Evolutionary conservation across 179 eudicot genomes (phyloP), one percentile per base, ranked within the genome.

Genomic region (Corrigiola litoralis): DNA sequence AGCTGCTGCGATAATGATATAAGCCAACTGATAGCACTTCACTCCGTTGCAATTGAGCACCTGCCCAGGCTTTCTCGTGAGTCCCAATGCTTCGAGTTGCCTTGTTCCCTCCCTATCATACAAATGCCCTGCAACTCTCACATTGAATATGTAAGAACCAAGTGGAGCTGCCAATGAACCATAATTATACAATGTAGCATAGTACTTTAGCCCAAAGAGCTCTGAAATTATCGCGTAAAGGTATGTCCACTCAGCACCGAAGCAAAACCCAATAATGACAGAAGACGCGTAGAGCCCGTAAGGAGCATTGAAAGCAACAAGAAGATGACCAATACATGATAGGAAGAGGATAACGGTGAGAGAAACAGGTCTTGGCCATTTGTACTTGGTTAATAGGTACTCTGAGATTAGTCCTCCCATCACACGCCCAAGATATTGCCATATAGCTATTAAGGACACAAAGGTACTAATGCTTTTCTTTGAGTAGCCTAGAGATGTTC

Each of bases 121-220:
- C 62, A 67, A 67, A 11, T 67, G 56, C 24, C 71, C 71, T 5
- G 71, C 64, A 21, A 58, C 64, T 40, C 66, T 58, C 32, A 68
- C 66, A 12, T 60, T 68, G 58, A 58, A 68, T 4, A 58, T 37
- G 66, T 68, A 59, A 0, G 66, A 59, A 40, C 59, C 65, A 12
- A 68, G 42, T 10, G 72, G 66, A 5, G 59, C 51, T 0, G 40
- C 59, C 31, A 59, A 23, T 11, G 72, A 37, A 40, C 65, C 72
- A 20, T 67, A 67, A 32, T 48, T 68, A 9, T 68, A 47, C 28
- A 69, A 40, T 0, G 72, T 69, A 34, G 72, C 66, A 32, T 69
- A 69, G 40, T 61, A 45, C 9, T 69, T 69, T 25, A 69, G 67
- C 28, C 67, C 61, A 33, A 69, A 69, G 20, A 51, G 61, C 25